Percentiles rank a stretch among this genome's conserved stretches.
phyloP scores from a whole-genome alignment of 805 yeast genomes.

The Barnettozyma pratensis region DNA sequence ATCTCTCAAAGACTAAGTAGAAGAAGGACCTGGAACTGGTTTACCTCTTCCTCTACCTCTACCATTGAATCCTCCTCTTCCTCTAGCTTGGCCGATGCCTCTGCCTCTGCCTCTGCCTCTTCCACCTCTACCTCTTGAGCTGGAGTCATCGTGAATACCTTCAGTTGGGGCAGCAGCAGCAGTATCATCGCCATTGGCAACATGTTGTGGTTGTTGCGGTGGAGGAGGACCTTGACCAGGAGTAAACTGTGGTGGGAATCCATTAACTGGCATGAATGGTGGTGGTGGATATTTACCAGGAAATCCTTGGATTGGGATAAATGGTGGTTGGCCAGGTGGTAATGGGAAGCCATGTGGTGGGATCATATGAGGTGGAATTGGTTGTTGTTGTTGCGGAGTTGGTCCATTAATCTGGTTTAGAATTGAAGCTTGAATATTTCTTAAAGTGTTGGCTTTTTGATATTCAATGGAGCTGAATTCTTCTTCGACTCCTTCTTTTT shows the following conservation, averaged over 20 bases:
- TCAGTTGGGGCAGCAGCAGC: not conserved
- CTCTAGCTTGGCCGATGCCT: conserved; percentile 10
- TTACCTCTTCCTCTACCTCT: conserved; percentile 1
- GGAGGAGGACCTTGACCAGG: conserved; percentile 3
- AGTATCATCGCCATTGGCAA: too few species aligned
- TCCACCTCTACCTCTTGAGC: not conserved
- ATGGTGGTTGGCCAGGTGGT: not conserved
- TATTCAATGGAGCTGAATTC: not conserved
- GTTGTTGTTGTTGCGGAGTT: conserved; percentile 11
- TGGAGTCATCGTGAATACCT: not conserved
- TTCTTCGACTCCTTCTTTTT: conserved; percentile 25
- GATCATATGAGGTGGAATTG: not conserved
- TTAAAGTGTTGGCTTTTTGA: conserved; percentile 7
- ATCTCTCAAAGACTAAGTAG: too few species aligned
- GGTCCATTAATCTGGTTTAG: conserved; percentile 26
- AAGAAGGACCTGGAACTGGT: not conserved
- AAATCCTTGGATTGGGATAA: conserved; percentile 13
- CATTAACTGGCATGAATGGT: conserved; percentile 12
- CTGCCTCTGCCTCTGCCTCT: conserved; percentile 21
- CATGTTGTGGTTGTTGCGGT: not conserved
- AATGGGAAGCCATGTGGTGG: conserved; percentile 13
- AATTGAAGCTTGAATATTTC: conserved; percentile 22
- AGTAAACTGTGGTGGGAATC: conserved; percentile 16
- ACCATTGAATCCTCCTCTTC: conserved; percentile 4
- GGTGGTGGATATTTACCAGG: conserved; percentile 5